These are phyloP conservation scores for Barnettozyma sp. DNA, from an alignment of 805 yeast genomes.

Conservation along the genomic window DNA sequence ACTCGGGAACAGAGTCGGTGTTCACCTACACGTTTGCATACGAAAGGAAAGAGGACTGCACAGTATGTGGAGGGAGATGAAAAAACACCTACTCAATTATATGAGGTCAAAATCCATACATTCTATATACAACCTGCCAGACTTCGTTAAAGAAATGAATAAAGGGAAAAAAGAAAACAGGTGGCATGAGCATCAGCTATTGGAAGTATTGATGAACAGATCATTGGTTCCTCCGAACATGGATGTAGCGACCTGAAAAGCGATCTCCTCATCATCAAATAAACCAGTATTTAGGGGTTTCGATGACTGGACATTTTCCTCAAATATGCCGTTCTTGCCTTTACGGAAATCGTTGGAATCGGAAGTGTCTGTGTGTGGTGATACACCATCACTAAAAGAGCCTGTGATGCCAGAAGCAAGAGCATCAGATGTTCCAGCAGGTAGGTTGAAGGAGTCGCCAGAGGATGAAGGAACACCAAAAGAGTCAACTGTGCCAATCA, in stretches of 20 bases:
- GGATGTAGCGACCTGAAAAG: constrained; percentile 23
- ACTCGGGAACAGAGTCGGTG: constrained; percentile 75
- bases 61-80: constrained; percentile 58
- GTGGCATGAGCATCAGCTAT: neutral
- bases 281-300: neutral
- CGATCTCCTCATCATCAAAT: constrained; percentile 19
- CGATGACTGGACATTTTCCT: neutral
- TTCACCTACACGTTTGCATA: constrained; percentile 68
- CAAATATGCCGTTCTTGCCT: neutral
- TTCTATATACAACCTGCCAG: neutral
- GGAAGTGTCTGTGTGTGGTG: constrained; percentile 6
- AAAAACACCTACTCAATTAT: neutral
- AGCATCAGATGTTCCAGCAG: neutral
- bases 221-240: constrained; percentile 22
- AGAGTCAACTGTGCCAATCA: neutral
- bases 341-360: neutral
- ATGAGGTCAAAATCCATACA: no score
- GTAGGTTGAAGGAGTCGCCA: neutral
- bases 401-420: constrained; percentile 4
- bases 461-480: neutral
- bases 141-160: no score
- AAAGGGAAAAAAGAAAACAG: constrained; percentile 2
- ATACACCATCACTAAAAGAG: constrained; percentile 5
- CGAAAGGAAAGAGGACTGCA: constrained; percentile 54
- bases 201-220: neutral